phyloP scores from a whole-genome alignment of 306 rosid species.

The Gynostemma pentaphyllum region DNA sequence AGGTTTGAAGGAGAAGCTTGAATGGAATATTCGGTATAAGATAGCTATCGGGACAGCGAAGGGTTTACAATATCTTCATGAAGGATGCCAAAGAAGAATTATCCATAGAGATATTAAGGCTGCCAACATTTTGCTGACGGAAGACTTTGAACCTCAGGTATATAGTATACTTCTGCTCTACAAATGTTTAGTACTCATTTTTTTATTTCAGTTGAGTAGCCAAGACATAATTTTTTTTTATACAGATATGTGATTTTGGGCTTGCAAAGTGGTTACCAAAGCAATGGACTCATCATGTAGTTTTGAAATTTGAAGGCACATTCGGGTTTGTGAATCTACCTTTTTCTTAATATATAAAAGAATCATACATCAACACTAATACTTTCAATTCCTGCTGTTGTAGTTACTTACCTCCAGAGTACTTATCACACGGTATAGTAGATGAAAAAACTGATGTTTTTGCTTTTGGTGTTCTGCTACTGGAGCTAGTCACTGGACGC shows the following conservation, averaged over 20 bases:
- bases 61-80: conserved; percentile 81
- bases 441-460: conserved; percentile 93
- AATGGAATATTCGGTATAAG: conserved; percentile 69
- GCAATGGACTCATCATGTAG: conserved; percentile 83
- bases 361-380: background rate
- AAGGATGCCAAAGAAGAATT: conserved; percentile 85
- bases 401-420: conserved; percentile 94
- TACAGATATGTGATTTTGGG: conserved; percentile 92
- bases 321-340: conserved; percentile 58
- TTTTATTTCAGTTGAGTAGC: background rate
- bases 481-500: conserved; percentile 82
- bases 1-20: conserved; percentile 69
- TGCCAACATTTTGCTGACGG: conserved; percentile 82
- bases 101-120: conserved; percentile 96
- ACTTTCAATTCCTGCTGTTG: background rate
- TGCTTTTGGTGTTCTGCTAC: conserved; percentile 79
- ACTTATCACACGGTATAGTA: conserved; percentile 83
- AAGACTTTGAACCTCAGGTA: conserved; percentile 82
- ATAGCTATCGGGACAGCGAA: conserved; percentile 73
- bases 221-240: background rate
- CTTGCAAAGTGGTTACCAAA: conserved; percentile 96
- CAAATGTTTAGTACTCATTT: background rate
- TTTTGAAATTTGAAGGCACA: conserved; percentile 90
- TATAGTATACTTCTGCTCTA: too few relatives aligned
- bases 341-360: background rate